Conservation (phyloP, 169 alveolate species). For the Theileria parva region DNA sequence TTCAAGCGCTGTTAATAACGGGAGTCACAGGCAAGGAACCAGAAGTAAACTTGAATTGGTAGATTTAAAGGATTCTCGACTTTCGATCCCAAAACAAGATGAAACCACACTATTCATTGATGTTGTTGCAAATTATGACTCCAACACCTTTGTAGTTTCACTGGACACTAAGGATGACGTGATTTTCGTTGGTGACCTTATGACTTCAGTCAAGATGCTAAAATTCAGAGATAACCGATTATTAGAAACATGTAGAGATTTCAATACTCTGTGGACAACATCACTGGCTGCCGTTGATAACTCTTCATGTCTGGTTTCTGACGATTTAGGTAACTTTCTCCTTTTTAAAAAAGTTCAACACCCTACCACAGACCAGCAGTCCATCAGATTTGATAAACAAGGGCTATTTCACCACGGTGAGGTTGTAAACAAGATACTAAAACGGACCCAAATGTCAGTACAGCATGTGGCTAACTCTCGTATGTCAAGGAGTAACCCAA, state of each 20-base stretch:
- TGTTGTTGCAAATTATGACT: conserved; percentile 35
- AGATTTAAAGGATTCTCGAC: conserved; percentile 17
- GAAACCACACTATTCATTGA: conserved; percentile 17
- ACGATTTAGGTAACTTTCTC: conserved; percentile 54
- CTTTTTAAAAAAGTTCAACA: conserved; percentile 18
- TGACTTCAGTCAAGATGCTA: conserved; percentile 55
- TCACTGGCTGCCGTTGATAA: conserved; percentile 55
- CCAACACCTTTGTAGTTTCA: conserved; percentile 56
- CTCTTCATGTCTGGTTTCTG: conserved; percentile 39
- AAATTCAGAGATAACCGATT: conserved; percentile 36
- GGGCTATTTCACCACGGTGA: conserved; percentile 67
- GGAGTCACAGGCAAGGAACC: background rate
- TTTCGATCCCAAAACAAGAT: background rate
- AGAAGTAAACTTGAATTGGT: background rate
- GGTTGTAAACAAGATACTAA: conserved; percentile 28
- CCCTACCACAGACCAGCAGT: conserved; percentile 45
- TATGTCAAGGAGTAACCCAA: background rate
- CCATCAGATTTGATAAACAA: conserved; percentile 23
- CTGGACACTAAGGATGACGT: conserved; percentile 41
- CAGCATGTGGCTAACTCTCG: background rate
- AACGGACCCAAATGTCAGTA: background rate
- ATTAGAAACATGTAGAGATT: conserved; percentile 49
- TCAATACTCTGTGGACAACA: conserved; percentile 54
- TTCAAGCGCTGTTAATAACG: background rate
- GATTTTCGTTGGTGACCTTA: conserved; percentile 51